Evolutionary conservation across 192 early-diverging fungal genomes (phyloP).

Genomic region (Coemansia sp.): DNA sequence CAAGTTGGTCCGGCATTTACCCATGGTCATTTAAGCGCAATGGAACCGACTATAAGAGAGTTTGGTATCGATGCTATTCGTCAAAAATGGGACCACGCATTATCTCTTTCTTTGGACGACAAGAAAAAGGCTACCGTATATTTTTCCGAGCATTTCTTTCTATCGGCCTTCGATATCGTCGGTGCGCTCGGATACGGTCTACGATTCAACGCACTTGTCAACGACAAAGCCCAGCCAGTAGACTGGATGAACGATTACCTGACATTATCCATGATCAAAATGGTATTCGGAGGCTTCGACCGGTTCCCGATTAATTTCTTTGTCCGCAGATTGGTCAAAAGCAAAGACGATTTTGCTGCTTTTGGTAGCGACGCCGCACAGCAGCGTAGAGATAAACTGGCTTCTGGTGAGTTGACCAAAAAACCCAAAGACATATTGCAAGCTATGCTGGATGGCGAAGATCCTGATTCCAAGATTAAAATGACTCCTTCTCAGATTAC

Average conservation of each 20-base stretch:
- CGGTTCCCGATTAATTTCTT: constrained; percentile 17
- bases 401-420: constrained; percentile 2
- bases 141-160: constrained; percentile 27
- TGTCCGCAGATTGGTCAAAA: constrained; percentile 9
- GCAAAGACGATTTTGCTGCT: constrained; percentile 24
- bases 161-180: constrained; percentile 43
- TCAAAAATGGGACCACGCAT: constrained; percentile 20
- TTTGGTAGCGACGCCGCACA: constrained; percentile 15
- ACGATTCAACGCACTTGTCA: constrained; percentile 30
- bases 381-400: constrained; percentile 10
- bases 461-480: constrained; percentile 34
- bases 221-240: constrained; percentile 10
- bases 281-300: constrained; percentile 1
- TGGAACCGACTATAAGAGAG: constrained; percentile 41
- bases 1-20: constrained; percentile 39
- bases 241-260: constrained; percentile 31
- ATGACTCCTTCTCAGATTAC: constrained; percentile 38
- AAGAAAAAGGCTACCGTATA: constrained; percentile 12
- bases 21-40: constrained; percentile 20
- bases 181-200: constrained; percentile 38
- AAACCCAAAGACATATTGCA: constrained; percentile 52
- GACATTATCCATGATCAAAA: not conserved
- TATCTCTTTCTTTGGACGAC: not conserved
- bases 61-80: constrained; percentile 32
- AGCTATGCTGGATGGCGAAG: constrained; percentile 38